Base-by-base conservation (phyloP, 1,284 basidiomycete species). In the Tilletia caries region DNA sequence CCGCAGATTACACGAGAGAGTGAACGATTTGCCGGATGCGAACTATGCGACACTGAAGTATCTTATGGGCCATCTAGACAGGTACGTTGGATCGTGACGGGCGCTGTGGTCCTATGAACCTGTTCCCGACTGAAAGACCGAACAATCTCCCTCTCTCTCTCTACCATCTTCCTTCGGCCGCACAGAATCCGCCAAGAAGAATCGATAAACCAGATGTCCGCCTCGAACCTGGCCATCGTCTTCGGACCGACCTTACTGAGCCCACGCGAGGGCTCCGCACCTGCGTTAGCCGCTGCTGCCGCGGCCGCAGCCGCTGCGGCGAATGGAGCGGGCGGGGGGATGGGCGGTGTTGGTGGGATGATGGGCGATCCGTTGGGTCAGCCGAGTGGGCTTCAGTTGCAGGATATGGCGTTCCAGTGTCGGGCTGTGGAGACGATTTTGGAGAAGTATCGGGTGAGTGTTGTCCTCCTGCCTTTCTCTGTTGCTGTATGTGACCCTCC, bases 21-120 rank as follows among this genome's bases (percentile, higher is more conserved):
- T 99, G 65, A 98, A 99, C 81, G 95, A 97, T 76, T 87, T 99
- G 66, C 96, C 95, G 2, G 95, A 99, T 85, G 89, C 96, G 15
- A 97, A 98, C 84, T 99, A 99, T 81, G 93, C 96, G 0, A 97
- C 95, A 1, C 87, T 98, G 67, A 98, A 98, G 83, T 97, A 89
- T 84, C 91, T 98, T 81, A 88, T 99, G 88, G 93, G 91, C 12
- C 95, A 98, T 85, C 85, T 99, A 71, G 88, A 97, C 85, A 89
- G 88, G 65, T 67, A 46, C 62, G 44, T 65, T 23, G 5, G 18
- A 4, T 20, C 25, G 5, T n/a, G n/a, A n/a, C n/a, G n/a, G n/a
- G n/a, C n/a, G n/a, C n/a, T n/a, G n/a, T n/a, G n/a, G n/a, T n/a
- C n/a, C n/a, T n/a, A n/a, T n/a, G n/a, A n/a, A n/a, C n/a, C n/a